phyloP scores from a whole-genome alignment of 331 rosid genomes.

The Arachis monticola region DNA sequence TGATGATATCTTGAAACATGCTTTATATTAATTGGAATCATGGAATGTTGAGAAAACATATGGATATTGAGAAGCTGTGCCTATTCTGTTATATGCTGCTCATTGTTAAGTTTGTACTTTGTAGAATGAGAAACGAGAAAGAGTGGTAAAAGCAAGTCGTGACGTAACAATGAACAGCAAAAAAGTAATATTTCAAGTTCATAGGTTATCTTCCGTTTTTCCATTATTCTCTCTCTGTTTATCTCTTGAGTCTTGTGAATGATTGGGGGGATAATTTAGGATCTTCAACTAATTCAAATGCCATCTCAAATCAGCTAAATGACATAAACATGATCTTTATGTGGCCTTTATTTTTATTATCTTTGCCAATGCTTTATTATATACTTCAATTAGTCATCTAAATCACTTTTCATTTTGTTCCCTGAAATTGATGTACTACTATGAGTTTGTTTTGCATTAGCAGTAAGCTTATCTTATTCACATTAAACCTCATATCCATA shows the following conservation, averaged over 20 bases:
- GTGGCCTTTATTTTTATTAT: constrained; percentile 20
- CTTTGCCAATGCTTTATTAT: background rate
- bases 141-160: constrained; percentile 92
- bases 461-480: too few relatives aligned
- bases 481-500: background rate
- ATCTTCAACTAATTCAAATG: background rate
- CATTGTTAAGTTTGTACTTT: constrained; percentile 13
- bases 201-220: constrained; percentile 58
- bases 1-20: constrained; percentile 2
- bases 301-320: constrained; percentile 3
- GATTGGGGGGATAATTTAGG: background rate
- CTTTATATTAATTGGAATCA: background rate
- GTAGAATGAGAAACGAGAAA: constrained; percentile 93
- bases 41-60: constrained; percentile 24
- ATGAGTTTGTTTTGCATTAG: background rate
- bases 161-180: constrained; percentile 93
- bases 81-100: constrained; percentile 5
- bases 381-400: constrained; percentile 5
- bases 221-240: background rate
- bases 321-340: background rate
- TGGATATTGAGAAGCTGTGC: constrained; percentile 20
- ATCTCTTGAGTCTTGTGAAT: background rate
- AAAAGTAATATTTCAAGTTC: constrained; percentile 97
- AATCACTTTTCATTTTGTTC: constrained; percentile 2
- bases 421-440: background rate